These are phyloP conservation scores for Pleurotus sapidus DNA, from an alignment of 768 basidiomycete species.

Conservation along the genomic window DNA sequence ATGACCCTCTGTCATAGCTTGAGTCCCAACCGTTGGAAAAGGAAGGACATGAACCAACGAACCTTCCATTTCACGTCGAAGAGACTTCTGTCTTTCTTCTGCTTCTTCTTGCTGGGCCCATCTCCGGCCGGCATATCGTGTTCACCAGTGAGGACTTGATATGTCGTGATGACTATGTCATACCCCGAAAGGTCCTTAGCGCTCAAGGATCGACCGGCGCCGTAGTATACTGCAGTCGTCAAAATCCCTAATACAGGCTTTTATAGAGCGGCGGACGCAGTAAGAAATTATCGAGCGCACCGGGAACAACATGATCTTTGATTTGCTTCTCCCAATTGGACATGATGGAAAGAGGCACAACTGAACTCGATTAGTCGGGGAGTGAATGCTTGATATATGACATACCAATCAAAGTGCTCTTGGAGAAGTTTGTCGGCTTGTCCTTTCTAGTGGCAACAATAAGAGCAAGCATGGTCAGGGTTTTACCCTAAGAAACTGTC, in stretches of 20 bases:
- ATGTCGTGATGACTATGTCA: slow-evolving; percentile 85
- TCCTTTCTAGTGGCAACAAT: slow-evolving; percentile 77
- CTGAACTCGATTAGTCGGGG: slow-evolving; percentile 30
- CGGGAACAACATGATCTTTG: slow-evolving; percentile 61
- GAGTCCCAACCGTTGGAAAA: background rate
- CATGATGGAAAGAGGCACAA: slow-evolving; percentile 78
- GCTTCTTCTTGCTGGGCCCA: slow-evolving; percentile 55
- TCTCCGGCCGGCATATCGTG: slow-evolving; percentile 29
- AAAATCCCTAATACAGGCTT: background rate
- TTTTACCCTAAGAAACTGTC: slow-evolving; percentile 69
- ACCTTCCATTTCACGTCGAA: slow-evolving; percentile 85
- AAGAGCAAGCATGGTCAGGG: slow-evolving; percentile 82
- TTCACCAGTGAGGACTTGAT: slow-evolving; percentile 68
- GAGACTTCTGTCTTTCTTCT: slow-evolving; percentile 53
- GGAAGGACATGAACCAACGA: slow-evolving; percentile 4
- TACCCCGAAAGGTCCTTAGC: slow-evolving; percentile 58
- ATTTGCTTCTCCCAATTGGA: slow-evolving; percentile 91
- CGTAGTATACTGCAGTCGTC: slow-evolving; percentile 63
- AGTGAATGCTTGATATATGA: background rate
- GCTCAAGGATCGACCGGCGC: slow-evolving; percentile 55
- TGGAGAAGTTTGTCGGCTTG: slow-evolving; percentile 49
- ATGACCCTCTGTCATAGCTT: slow-evolving; percentile 55
- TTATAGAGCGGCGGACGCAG: background rate
- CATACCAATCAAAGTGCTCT: slow-evolving; percentile 78
- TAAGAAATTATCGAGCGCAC: slow-evolving; percentile 35